These are phyloP conservation scores for Sisymbrium irio DNA, from an alignment of 345 rosid genomes.

Conservation along the genomic window DNA sequence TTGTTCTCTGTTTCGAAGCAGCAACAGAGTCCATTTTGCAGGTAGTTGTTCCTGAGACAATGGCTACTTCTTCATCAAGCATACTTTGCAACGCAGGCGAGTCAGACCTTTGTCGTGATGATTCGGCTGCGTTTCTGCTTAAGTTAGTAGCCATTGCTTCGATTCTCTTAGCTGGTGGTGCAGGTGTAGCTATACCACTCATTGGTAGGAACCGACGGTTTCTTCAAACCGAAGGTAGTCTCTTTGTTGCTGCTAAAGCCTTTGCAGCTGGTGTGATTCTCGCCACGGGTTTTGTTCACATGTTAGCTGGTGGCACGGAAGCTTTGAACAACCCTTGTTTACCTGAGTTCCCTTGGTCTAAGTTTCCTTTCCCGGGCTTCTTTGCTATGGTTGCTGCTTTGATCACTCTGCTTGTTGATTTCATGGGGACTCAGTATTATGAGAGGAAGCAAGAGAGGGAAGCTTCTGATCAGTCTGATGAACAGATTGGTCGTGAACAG, in stretches of 20 bases:
- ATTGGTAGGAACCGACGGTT: slow-evolving; percentile 64
- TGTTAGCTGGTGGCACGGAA: slow-evolving; percentile 59
- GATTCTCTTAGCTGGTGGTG: slow-evolving; percentile 64
- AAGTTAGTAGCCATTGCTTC: slow-evolving; percentile 77
- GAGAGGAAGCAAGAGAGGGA: slow-evolving; percentile 72
- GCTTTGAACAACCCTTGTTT: slow-evolving; percentile 66
- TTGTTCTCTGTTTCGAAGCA: not conserved
- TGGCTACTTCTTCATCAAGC: slow-evolving; percentile 30
- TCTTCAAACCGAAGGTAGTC: slow-evolving; percentile 68
- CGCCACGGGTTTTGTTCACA: slow-evolving; percentile 94
- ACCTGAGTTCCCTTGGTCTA: slow-evolving; percentile 71
- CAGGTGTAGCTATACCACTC: slow-evolving; percentile 71
- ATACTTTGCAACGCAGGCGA: slow-evolving; percentile 41
- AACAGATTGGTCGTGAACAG: not conserved
- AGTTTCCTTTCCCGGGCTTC: slow-evolving; percentile 88
- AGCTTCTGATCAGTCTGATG: slow-evolving; percentile 32
- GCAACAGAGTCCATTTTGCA: slow-evolving; percentile 40
- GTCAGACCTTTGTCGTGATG: slow-evolving; percentile 59
- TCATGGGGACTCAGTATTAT: slow-evolving; percentile 86
- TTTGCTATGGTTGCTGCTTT: slow-evolving; percentile 87
- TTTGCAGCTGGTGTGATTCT: slow-evolving; percentile 93
- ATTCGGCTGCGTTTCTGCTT: slow-evolving; percentile 53
- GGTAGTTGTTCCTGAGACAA: slow-evolving; percentile 26
- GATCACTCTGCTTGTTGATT: slow-evolving; percentile 72
- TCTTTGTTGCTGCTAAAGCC: slow-evolving; percentile 79